Conservation (phyloP, 2,329 filamentous ascomycete genomes). For the Escovopsis sp. region DNA sequence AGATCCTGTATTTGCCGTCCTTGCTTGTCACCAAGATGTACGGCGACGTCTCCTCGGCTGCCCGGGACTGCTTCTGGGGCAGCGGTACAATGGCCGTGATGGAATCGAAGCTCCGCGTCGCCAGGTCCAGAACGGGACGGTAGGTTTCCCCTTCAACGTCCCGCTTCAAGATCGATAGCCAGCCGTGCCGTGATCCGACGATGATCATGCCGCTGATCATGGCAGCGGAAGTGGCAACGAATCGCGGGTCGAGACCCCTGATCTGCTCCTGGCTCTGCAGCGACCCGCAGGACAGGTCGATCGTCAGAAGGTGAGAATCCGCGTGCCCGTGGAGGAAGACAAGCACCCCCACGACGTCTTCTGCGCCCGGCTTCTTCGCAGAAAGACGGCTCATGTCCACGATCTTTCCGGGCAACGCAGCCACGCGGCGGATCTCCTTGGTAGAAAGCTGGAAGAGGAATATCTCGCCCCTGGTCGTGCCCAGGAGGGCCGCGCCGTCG, state of each 20-base stretch:
- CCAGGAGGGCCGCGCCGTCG: conserved; percentile 28
- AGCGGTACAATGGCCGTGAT: conserved; percentile 51
- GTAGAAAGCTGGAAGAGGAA: conserved; percentile 26
- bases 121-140: conserved; percentile 17
- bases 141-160: conserved; percentile 11
- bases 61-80: conserved; percentile 11
- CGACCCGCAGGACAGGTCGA: conserved; percentile 18
- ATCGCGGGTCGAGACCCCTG: conserved; percentile 29
- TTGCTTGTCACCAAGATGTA: conserved; percentile 59
- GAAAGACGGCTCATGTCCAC: conserved; percentile 32
- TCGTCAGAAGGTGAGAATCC: conserved; percentile 27
- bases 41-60: conserved; percentile 6
- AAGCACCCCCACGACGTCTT: conserved; percentile 20
- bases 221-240: conserved; percentile 33
- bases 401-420: conserved; percentile 32
- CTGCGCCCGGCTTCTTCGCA: conserved; percentile 1
- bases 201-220: conserved; percentile 27
- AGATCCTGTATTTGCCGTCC: conserved; percentile 63
- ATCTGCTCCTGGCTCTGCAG: conserved; percentile 18
- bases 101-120: conserved; percentile 39
- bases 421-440: conserved; percentile 17
- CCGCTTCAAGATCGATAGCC: conserved; percentile 22
- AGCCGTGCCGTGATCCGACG: conserved; percentile 40
- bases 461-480: conserved; percentile 32
- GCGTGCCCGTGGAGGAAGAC: conserved; percentile 32